Evolutionary conservation across 257 asterid species (phyloP).

Genomic region (Solanum pinnatisectum): DNA sequence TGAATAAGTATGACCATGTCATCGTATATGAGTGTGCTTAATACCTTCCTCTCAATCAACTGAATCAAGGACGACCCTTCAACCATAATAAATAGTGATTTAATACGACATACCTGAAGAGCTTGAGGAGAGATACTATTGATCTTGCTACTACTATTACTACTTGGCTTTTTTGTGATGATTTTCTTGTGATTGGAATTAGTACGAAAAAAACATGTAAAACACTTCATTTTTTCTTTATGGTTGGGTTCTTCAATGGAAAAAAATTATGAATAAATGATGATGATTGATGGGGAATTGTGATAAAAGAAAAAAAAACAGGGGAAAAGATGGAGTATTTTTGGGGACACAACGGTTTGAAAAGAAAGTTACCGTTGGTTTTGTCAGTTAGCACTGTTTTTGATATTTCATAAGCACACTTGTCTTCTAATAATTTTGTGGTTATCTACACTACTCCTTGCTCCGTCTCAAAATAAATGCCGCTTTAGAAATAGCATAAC

Average conservation of each 20-base stretch:
- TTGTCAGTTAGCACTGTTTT: slow-evolving; percentile 3
- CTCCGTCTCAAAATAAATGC: background rate
- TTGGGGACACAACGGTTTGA: background rate
- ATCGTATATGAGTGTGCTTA: rapidly evolving
- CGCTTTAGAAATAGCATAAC: too few relatives aligned
- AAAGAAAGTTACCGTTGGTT: slow-evolving; percentile 31
- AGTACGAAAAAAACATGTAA: slow-evolving; percentile 25
- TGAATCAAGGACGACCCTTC: too few relatives aligned
- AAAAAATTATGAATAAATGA: background rate
- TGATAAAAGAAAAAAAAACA: background rate
- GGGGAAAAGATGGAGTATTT: background rate
- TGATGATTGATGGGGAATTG: background rate
- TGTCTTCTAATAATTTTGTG: background rate
- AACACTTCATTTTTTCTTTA: slow-evolving; percentile 28
- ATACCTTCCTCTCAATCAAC: rapidly evolving
- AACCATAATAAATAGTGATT: background rate
- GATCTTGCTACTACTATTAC: background rate
- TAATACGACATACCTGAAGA: background rate
- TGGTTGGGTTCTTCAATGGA: background rate
- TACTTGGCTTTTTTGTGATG: background rate
- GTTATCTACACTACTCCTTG: background rate
- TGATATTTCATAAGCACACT: background rate
- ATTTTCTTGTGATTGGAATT: slow-evolving; percentile 6
- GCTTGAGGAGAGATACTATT: background rate
- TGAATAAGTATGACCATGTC: background rate